Conservation (phyloP, 1,284 basidiomycete species). For the Microbotryum scabiosae region DNA sequence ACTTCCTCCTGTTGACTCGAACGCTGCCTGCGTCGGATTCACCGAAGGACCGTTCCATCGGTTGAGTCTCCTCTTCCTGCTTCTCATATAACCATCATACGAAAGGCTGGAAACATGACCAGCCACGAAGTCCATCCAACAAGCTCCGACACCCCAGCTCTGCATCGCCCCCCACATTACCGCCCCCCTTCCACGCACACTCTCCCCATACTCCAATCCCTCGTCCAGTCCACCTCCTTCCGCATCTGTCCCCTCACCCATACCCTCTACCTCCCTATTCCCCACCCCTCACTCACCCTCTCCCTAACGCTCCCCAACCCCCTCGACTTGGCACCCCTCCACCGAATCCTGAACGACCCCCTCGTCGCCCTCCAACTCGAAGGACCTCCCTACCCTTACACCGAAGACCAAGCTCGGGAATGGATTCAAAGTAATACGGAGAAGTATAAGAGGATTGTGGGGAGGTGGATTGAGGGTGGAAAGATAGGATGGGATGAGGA, state of each 20-base stretch:
- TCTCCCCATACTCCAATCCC: conserved; percentile 7
- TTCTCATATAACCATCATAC: no score
- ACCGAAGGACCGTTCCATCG: no score
- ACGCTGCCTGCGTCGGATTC: no score
- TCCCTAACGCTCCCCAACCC: conserved; percentile 7
- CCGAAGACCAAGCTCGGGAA: neutral
- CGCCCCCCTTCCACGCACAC: conserved; percentile 1
- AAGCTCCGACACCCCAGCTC: no score
- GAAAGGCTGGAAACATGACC: no score
- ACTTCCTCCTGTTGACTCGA: no score
- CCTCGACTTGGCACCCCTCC: neutral
- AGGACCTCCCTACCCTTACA: conserved; percentile 23
- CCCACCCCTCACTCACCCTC: neutral
- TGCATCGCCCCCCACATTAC: neutral
- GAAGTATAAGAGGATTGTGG: neutral
- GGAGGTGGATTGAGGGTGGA: neutral
- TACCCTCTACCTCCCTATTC: neutral
- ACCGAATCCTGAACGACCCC: conserved; percentile 6
- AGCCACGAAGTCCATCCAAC: no score
- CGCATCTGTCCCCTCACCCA: no score
- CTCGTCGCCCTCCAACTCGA: conserved; percentile 1
- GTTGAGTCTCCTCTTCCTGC: no score
- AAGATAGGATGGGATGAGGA: neutral
- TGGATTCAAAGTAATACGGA: neutral
- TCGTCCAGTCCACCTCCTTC: neutral